A percentile compares a stretch with the other conserved stretches of the same genome.
Evolutionary conservation across 805 yeast species (phyloP).

Genomic region (Yarrowia sp.): DNA sequence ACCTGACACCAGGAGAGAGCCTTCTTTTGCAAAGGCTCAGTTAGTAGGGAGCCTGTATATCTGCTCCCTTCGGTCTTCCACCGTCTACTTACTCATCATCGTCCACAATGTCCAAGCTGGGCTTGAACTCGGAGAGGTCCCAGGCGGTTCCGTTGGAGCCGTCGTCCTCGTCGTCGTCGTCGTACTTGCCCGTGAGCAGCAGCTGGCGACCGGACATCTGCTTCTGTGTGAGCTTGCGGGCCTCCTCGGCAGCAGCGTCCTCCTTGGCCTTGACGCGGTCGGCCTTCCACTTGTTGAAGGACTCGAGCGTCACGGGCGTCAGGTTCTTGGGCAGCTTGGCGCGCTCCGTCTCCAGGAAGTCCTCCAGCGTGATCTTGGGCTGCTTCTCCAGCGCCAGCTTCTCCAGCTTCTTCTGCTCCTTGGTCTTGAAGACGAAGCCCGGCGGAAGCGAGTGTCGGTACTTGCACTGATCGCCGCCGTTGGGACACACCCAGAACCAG

Average conservation of each 20-base stretch:
- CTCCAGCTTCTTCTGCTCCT: constrained; percentile 90
- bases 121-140: constrained; percentile 27
- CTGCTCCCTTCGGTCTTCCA: no score
- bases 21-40: no score
- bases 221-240: constrained; percentile 42
- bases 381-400: constrained; percentile 77
- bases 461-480: constrained; percentile 88
- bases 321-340: constrained; percentile 66
- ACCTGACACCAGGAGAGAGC: no score
- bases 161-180: constrained; percentile 38
- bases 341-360: constrained; percentile 91
- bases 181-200: constrained; percentile 42
- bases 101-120: constrained; percentile 14
- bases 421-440: constrained; percentile 94
- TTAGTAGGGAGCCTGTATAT: no score
- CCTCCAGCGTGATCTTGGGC: constrained; percentile 92
- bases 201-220: constrained; percentile 41
- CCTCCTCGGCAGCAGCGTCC: constrained; percentile 40
- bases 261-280: constrained; percentile 59
- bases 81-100: background rate
- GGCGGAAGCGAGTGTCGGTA: constrained; percentile 95
- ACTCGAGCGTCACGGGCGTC: constrained; percentile 82
- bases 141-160: constrained; percentile 28
- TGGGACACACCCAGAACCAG: constrained; percentile 99
- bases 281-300: constrained; percentile 80